Percentiles rank a stretch among this genome's conserved stretches.
Conservation (phyloP, 2,329 filamentous ascomycete genomes). For the Aureobasidium vineae region DNA sequence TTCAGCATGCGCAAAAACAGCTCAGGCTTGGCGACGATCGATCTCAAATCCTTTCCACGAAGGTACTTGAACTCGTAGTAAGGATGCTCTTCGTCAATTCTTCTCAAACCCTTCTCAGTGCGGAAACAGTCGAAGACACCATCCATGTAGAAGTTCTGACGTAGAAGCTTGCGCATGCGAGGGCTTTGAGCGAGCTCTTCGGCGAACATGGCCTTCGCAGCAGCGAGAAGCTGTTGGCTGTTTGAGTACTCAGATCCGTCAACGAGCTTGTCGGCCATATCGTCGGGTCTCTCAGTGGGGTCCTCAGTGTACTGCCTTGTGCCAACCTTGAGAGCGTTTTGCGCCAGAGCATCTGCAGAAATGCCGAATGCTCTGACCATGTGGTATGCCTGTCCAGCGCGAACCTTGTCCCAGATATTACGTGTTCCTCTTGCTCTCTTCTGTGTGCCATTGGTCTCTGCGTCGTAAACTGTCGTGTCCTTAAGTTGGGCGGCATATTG, state of each 20-base stretch:
- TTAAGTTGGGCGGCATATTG: slow-evolving; percentile 82
- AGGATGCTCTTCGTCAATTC: slow-evolving; percentile 91
- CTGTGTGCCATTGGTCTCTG: slow-evolving; percentile 65
- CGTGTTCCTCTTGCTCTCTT: slow-evolving; percentile 80
- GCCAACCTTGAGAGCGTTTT: slow-evolving; percentile 76
- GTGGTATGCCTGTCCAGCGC: slow-evolving; percentile 73
- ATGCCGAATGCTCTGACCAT: slow-evolving; percentile 90
- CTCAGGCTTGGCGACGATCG: slow-evolving; percentile 80
- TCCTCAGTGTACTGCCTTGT: slow-evolving; percentile 84
- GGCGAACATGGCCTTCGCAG: slow-evolving; percentile 82
- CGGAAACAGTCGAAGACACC: slow-evolving; percentile 83
- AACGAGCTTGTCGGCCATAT: slow-evolving; percentile 77
- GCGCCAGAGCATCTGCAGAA: slow-evolving; percentile 80
- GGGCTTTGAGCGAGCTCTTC: slow-evolving; percentile 89
- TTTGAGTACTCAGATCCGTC: slow-evolving; percentile 71
- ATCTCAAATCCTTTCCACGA: slow-evolving; percentile 78
- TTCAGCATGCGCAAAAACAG: slow-evolving; percentile 96
- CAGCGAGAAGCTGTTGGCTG: slow-evolving; percentile 69
- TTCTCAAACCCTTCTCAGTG: slow-evolving; percentile 89
- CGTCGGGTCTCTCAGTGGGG: slow-evolving; percentile 72
- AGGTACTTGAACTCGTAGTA: slow-evolving; percentile 99
- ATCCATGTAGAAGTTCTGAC: slow-evolving; percentile 77
- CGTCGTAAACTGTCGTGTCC: slow-evolving; percentile 66
- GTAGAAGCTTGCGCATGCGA: slow-evolving; percentile 82
- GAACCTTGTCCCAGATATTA: slow-evolving; percentile 77